Base-by-base conservation (phyloP, 345 rosid genomes). In the Dimocarpus longan region DNA sequence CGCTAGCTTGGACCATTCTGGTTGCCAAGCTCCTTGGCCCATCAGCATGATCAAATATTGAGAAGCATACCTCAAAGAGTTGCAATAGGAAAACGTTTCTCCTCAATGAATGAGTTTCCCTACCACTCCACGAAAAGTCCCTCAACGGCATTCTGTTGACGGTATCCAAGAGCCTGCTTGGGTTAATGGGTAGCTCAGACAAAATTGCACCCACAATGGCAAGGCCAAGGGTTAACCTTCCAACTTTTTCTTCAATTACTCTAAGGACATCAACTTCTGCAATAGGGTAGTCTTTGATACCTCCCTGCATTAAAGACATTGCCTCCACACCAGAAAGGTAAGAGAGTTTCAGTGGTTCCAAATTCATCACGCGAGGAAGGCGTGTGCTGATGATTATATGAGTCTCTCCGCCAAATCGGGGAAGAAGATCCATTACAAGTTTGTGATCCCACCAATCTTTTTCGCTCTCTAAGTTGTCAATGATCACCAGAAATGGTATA, bases 401-500 rank as follows among this genome's bases (percentile, higher is more conserved):
- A 42, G 98, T 94, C 79, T 90, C 98, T 39, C 98, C 95, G 11
- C 98, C 98, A 76, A 94, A 94, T 75, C 97, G 89, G 71, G 99
- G 99, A 82, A 96, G 95, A 75, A 96, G 98, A 84, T 96, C 99
- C 98, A 94, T 94, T 70, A 94, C 87, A 4, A 89, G 93, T 83
- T 91, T 92, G 43, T 81, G 83, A 76, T 96, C 99, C 98, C 99
- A 96, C 99, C 99, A 96, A 78, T 96, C 98, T 66, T 93, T 96
- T 74, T 96, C 98, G 9, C 90, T 94, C 82, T 96, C 99, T 80
- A 96, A 83, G 86, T 93, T 96, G 81, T 96, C 98, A 12, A 96
- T 91, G 67, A 96, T 87, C 59, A 96, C 87, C 87, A 96, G 80
- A 90, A 85, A 94, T 0, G 99, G 98, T 81, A 94, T 89, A 79